Evolutionary conservation across 768 basidiomycete genomes (phyloP), one percentile per base, ranked within the genome.

Genomic region (Albatrellus ellisii): DNA sequence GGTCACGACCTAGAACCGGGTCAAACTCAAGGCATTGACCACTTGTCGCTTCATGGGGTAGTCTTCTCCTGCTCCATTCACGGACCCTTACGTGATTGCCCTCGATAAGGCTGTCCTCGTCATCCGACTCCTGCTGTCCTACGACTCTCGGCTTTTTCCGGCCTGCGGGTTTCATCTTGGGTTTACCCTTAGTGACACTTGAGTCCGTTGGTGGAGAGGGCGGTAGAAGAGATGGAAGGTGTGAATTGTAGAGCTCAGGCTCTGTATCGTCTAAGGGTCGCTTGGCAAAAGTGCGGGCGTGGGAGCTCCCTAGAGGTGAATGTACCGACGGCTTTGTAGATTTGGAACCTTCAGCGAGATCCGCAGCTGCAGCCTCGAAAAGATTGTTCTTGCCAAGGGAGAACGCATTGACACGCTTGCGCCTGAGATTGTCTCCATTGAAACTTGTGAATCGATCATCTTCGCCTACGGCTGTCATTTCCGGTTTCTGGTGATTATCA

Each of bases 121-220:
- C 52, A 25, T 49, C 60, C 10, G 49, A 50, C 33, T 53, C 59
- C 43, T 46, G 17, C 12, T 12, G 20, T 32, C 14, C 41, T 46
- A 39, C 14, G n/a, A 69, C 41, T 53, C 68, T 75, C 15, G 59
- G 56, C 52, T 72, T 76, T 62, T 77, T 80, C 46, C 72, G 62
- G 43, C 49, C 48, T 34, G 48, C 67, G 10, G 55, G 56, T 45
- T 64, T 71, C 27, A 57, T 61, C 51, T 67, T 73, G 20, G 59
- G 54, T 52, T 62, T 57, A 22, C 51, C 43, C 18, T 46, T 41
- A 4, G 46, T 46, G 20, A 48, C 43, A 11, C 52, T 49, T 3
- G 48, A 39, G 18, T 46, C 50, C 9, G 50, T 60, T 3, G 69
- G 68, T 14, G 78, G 75, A n/a, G 82, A 82, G 14, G 83, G 81